Base-by-base conservation (phyloP, 768 basidiomycete genomes). In the Boletus vinaceobasis region DNA sequence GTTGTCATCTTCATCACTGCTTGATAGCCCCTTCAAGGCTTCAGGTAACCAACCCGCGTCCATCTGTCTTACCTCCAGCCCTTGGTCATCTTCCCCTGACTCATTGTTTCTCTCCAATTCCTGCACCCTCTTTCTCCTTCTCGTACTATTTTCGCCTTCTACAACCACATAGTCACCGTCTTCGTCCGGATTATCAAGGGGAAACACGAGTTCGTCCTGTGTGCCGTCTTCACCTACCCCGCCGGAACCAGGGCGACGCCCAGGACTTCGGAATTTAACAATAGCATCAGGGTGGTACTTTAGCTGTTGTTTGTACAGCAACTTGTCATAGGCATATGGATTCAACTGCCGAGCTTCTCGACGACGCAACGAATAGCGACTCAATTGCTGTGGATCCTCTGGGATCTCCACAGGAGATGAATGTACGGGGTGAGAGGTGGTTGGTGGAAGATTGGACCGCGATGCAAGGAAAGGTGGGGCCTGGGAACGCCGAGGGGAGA, bases 221-320 rank as follows among this genome's bases (percentile, higher is more conserved):
- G 60, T 68, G 29, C 70, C 74, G 19, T 73, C 71, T 32, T 60
- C 63, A 13, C 60, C 65, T 3, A 59, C 57, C 39, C 64, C 65
- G 6, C 60, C 53, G 58, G 71, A 70, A 36, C 62, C 65, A 53
- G 50, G 19, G 45, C n/a, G 63, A 31, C 58, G 65, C n/a, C 35
- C 64, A 21, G 75, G 73, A 62, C 75, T 76, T 44, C 63, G 69
- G 26, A 76, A 52, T 52, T 79, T 83, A 43, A 90, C 76, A 40
- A 90, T 81, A 1, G 88, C 88, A 21, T 90, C 89, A 3, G 87
- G 88, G 56, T 77, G 79, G 1, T 65, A 59, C 31, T 74, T 74
- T 58, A 90, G 68, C 48, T 77, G 75, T 14, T 68, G 66, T 52
- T 80, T 77, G 65, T 90, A 90, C 36, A 69, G 38, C 11, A 72